Evolutionary conservation across 305 asterid genomes (phyloP).

Genomic region (Fraxinus xanthoxyloides): DNA sequence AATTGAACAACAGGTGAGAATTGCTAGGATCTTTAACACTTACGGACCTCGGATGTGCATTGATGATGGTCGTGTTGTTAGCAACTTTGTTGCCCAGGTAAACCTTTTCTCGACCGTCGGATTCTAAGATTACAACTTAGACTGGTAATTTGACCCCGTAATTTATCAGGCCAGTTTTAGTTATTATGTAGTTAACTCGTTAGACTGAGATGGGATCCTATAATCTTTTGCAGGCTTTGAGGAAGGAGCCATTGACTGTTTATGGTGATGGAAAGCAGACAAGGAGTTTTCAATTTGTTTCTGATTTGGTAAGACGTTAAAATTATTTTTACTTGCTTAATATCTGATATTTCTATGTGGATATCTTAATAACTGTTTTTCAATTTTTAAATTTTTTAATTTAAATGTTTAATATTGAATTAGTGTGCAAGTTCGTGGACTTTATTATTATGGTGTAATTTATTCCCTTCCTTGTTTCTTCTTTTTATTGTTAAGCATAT

Average conservation of each 20-base stretch:
- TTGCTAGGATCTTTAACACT: slow-evolving; percentile 92
- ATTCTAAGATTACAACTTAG: neutral
- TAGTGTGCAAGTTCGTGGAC: neutral
- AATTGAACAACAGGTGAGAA: slow-evolving; percentile 60
- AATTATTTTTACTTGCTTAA: neutral
- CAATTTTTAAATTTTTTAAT: neutral
- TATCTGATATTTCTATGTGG: neutral
- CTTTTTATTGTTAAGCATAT: neutral
- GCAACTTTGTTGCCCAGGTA: slow-evolving; percentile 99
- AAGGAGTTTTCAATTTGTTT: slow-evolving; percentile 88
- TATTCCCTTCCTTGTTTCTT: neutral
- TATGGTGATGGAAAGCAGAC: slow-evolving; percentile 97
- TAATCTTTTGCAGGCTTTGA: slow-evolving; percentile 62
- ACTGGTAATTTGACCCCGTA: neutral
- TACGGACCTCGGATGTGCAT: slow-evolving; percentile 98
- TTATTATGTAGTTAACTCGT: neutral
- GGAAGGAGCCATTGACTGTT: slow-evolving; percentile 91
- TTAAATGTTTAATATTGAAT: neutral
- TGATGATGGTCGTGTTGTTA: slow-evolving; percentile 95
- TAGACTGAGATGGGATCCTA: neutral
- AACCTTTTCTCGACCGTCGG: neutral
- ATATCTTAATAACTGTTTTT: neutral
- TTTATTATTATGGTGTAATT: neutral
- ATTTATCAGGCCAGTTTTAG: neutral
- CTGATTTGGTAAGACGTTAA: slow-evolving; percentile 68